phyloP scores from a whole-genome alignment of 805 yeast species.

The Pichia cabralensis region DNA sequence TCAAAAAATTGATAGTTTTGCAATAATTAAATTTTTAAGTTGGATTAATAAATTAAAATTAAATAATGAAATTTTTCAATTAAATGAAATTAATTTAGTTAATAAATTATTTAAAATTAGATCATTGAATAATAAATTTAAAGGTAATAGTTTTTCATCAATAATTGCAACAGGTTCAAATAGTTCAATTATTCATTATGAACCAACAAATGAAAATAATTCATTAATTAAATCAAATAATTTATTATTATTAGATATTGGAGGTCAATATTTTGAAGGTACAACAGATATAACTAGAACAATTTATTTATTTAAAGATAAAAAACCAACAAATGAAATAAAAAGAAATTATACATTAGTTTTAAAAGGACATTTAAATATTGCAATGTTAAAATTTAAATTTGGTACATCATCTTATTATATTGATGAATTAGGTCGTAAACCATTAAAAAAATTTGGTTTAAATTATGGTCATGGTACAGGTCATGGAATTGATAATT shows the following conservation, averaged over 20 bases:
- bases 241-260: slow-evolving; percentile 77
- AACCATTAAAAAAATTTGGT: slow-evolving; percentile 72
- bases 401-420: slow-evolving; percentile 63
- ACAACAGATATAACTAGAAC: slow-evolving; percentile 96
- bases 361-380: slow-evolving; percentile 81
- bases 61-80: slow-evolving; percentile 34
- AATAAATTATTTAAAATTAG: slow-evolving; percentile 40
- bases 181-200: slow-evolving; percentile 67
- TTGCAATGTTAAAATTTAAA: slow-evolving; percentile 74
- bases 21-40: slow-evolving; percentile 61
- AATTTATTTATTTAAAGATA: slow-evolving; percentile 44
- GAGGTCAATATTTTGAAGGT: slow-evolving; percentile 87
- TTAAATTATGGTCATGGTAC: slow-evolving; percentile 90
- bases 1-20: slow-evolving; percentile 77
- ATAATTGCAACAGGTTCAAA: slow-evolving; percentile 71
- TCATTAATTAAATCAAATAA: slow-evolving; percentile 55
- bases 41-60: slow-evolving; percentile 59
- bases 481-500: slow-evolving; percentile 95
- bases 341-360: slow-evolving; percentile 70
- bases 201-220: slow-evolving; percentile 51
- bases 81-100: slow-evolving; percentile 45
- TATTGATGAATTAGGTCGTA: slow-evolving; percentile 77
- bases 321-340: slow-evolving; percentile 43
- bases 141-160: slow-evolving; percentile 66
- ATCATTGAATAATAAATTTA: slow-evolving; percentile 36